Evolutionary conservation across 1,139 yeast species (phyloP).

Genomic region (Taphrina communis): DNA sequence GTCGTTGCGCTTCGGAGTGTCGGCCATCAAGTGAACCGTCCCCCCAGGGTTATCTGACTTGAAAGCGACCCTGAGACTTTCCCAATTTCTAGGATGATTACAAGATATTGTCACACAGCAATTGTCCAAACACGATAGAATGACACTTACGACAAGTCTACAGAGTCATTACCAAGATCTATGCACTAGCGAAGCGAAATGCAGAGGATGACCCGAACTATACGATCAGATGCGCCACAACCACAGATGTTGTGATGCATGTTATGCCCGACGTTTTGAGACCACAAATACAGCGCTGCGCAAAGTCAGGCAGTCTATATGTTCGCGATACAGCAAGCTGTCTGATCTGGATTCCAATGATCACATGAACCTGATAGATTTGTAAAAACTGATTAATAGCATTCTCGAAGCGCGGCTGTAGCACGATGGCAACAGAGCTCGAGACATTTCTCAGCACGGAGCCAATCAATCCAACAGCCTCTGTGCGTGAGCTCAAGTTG

Average conservation of each 20-base stretch:
- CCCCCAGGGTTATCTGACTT: too few relatives aligned
- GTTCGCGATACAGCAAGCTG: too few relatives aligned
- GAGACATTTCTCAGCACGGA: constrained; percentile 17
- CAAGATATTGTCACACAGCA: too few relatives aligned
- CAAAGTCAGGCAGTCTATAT: too few relatives aligned
- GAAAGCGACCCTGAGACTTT: too few relatives aligned
- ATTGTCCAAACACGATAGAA: too few relatives aligned
- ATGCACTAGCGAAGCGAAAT: background rate
- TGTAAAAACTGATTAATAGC: background rate
- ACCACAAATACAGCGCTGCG: too few relatives aligned
- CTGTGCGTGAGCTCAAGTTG: constrained; percentile 28
- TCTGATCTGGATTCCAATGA: too few relatives aligned
- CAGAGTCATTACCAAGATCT: background rate
- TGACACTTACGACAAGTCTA: too few relatives aligned
- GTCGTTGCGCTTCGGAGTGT: background rate
- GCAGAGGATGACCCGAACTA: background rate
- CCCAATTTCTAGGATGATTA: too few relatives aligned
- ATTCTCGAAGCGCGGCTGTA: too few relatives aligned
- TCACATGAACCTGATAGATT: background rate
- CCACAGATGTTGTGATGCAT: constrained; percentile 6
- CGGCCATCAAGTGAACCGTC: background rate
- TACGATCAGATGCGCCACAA: constrained; percentile 3
- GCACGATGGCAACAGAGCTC: constrained; percentile 31
- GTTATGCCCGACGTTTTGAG: background rate
- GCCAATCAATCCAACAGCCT: constrained; percentile 12